Base-by-base conservation (phyloP, 2,329 filamentous ascomycete genomes). In the Cercospora janseana region DNA sequence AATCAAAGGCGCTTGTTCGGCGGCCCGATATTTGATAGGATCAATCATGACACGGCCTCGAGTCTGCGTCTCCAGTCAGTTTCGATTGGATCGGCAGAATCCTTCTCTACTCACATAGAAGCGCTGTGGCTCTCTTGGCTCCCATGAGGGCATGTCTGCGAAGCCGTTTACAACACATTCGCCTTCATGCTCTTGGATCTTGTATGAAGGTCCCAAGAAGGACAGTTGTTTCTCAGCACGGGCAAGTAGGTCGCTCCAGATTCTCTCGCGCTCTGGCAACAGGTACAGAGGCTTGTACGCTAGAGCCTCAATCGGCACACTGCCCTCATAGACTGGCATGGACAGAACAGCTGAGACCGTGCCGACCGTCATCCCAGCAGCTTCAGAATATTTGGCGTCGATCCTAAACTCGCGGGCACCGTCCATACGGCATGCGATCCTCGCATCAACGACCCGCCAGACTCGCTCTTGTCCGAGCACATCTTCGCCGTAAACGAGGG, bases 31-130 rank as follows among this genome's bases (percentile, higher is more conserved):
- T 24, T 50, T 44, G 7, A 23, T 23, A 6, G 47, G 47, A 27
- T 50, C 47, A 4, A 50, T 21, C 41, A 50, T 50, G 18, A 50
- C 27, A 8, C 31, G 24, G 15, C 47, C 47, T 13, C 26, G 29
- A n/a, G 45, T 45, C 47, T 50, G 29, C 9, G 13, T 9, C 27
- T 10, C 31, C 6, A n/a, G 10, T 44, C 3, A 44, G 27, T 23
- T 13, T 15, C 9, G 10, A 29, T 23, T 12, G 6, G 3, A n/a
- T n/a, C 13, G 13, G 2, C 18, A 4, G 13, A 29, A 4, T 2
- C 5, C 12, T 43, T 26, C 15, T 4, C 8, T 3, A 43, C 40
- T 44, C 27, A 44, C 41, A 24, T 44, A 32, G n/a, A 31, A 44
- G 15, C 41, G 41, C 27, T 31, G 41, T 12, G 27, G 41, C 4